A percentile compares a stretch with the other conserved stretches of the same genome.
phyloP scores from a whole-genome alignment of 148 eudicot species.

The Hydrangea macrophylla region DNA sequence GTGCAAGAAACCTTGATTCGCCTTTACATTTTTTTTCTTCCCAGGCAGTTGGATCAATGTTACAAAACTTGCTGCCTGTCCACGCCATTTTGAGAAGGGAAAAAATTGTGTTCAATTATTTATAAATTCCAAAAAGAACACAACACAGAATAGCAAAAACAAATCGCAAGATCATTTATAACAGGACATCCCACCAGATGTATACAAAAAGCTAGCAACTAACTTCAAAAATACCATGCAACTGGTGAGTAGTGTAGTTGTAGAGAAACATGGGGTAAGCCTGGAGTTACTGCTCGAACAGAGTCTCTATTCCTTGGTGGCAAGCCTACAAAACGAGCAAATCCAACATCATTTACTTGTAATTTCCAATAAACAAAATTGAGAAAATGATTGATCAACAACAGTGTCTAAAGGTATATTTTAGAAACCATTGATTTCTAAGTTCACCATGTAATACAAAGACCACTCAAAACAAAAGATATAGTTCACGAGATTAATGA shows the following conservation, averaged over 20 bases:
- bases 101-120: slow-evolving; percentile 1
- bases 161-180: not conserved
- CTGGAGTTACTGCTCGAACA: slow-evolving; percentile 96
- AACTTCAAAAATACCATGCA: slow-evolving; percentile 98
- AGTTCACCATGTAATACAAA: no score
- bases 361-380: no score
- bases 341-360: not conserved
- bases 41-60: slow-evolving; percentile 99
- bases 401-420: not conserved
- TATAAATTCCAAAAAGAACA: no score
- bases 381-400: not conserved
- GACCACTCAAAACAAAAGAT: no score
- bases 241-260: slow-evolving; percentile 96
- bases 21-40: slow-evolving; percentile 99
- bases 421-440: no score
- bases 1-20: slow-evolving; percentile 99
- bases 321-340: slow-evolving; percentile 54
- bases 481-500: not conserved
- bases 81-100: slow-evolving; percentile 9
- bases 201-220: slow-evolving; percentile 16
- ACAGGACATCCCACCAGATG: no score
- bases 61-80: slow-evolving; percentile 86
- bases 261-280: slow-evolving; percentile 95
- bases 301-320: slow-evolving; percentile 99
- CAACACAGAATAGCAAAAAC: no score